Base-by-base conservation (phyloP, 2,329 filamentous ascomycete genomes). In the Trichoderma afroharzianum region DNA sequence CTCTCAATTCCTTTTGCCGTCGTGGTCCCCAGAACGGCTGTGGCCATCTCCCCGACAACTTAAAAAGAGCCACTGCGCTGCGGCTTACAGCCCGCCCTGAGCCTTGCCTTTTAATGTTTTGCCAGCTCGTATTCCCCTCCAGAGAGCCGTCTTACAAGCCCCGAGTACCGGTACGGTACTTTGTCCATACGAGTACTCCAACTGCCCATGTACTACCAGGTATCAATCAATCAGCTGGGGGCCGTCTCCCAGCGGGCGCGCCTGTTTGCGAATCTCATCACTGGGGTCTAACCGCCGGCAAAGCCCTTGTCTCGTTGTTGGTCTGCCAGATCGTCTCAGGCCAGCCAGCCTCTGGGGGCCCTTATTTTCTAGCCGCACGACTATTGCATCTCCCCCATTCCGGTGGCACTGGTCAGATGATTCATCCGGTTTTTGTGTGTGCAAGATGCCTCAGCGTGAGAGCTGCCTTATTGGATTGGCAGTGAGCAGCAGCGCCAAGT, bases 211-310 rank as follows among this genome's bases (percentile, higher is more conserved):
- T 53, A 21, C 43, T 21, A 43, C 39, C 39, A 43, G 39, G 43
- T 50, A 24, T 43, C 39, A 43, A 3, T 43, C 36, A 43, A 39
- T 66, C 21, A n/a, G 36, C 21, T 58, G 63, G 63, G 63, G 47
- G 47, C 11, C 47, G 24, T 58, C 33, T 67, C 63, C 47, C 63
- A 39, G 63, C 47, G 63, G 63, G 50, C 63, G 63, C 63, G 63
- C 33, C 50, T 43, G 63, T 58, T 43, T 18, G 50, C 32, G 24
- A 57, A 53, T 53, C 57, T 58, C 24, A 39, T 58, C 63, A 39
- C 63, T 30, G 24, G 63, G 63, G 57, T 67, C 50, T 67, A 67
- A 58, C 63, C 50, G 63, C 63, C 50, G 33, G 63, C 63, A 57
- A 57, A 32, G 39, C 39, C 47, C 47, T 24, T 24, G 47, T 21